Evolutionary conservation across 2,329 filamentous ascomycete genomes (phyloP).

Genomic region (Verticillium albo-atrum): DNA sequence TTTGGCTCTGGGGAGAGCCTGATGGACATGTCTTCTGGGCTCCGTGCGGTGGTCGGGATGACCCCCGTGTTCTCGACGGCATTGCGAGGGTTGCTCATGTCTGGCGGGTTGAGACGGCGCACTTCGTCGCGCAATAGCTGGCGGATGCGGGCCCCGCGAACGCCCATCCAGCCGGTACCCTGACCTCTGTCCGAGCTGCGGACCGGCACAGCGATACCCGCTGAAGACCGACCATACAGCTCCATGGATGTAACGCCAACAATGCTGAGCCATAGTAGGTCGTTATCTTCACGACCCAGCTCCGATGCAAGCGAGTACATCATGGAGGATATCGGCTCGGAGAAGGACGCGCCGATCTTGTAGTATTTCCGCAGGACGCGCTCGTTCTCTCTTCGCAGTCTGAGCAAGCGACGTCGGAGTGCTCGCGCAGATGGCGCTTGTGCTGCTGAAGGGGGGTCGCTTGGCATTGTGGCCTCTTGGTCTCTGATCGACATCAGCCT

Average conservation of each 20-base stretch:
- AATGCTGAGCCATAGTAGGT: slow-evolving; percentile 90
- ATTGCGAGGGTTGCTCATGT: slow-evolving; percentile 56
- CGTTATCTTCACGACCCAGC: slow-evolving; percentile 92
- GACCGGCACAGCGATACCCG: slow-evolving; percentile 64
- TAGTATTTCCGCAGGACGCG: slow-evolving; percentile 77
- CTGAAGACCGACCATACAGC: slow-evolving; percentile 80
- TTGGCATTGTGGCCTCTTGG: slow-evolving; percentile 31
- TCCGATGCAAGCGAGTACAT: slow-evolving; percentile 94
- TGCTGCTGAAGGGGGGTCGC: slow-evolving; percentile 53
- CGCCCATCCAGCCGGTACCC: slow-evolving; percentile 72
- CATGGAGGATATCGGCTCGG: slow-evolving; percentile 90
- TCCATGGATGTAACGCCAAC: slow-evolving; percentile 94
- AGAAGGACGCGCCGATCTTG: slow-evolving; percentile 80
- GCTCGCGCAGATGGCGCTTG: slow-evolving; percentile 66
- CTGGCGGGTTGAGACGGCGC: slow-evolving; percentile 81
- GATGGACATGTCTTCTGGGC: slow-evolving; percentile 88
- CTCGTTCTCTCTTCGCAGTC: slow-evolving; percentile 74
- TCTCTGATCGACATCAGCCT: slow-evolving; percentile 46
- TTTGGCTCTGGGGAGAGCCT: slow-evolving; percentile 89
- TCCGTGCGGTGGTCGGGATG: slow-evolving; percentile 83
- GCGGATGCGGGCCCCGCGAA: slow-evolving; percentile 77
- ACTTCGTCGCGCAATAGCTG: slow-evolving; percentile 91
- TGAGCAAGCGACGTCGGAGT: slow-evolving; percentile 68
- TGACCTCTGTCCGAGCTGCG: slow-evolving; percentile 50
- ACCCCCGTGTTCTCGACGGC: slow-evolving; percentile 68